Percentiles rank a stretch among this genome's conserved stretches.
These are phyloP conservation scores for Rhizopus sp. DNA, from an alignment of 371 early-diverging fungal genomes.

Conservation along the genomic window DNA sequence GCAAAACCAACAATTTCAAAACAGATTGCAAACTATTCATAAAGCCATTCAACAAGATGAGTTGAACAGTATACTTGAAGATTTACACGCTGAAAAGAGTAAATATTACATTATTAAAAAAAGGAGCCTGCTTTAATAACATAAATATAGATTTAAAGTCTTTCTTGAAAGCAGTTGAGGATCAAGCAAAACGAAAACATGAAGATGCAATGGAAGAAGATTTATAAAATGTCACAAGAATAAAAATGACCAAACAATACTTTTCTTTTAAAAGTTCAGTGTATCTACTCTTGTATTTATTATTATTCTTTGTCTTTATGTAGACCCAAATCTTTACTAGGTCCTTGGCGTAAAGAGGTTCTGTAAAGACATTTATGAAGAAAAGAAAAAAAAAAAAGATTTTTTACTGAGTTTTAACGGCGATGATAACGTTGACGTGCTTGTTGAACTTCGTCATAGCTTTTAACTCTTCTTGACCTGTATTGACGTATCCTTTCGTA, in stretches of 20 bases:
- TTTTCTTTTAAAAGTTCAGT: slow-evolving; percentile 10
- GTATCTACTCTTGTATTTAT: slow-evolving; percentile 21
- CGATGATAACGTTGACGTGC: not conserved
- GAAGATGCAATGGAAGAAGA: slow-evolving; percentile 48
- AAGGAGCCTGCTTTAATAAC: not conserved
- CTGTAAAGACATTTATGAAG: slow-evolving; percentile 18
- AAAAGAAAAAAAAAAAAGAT: slow-evolving; percentile 7
- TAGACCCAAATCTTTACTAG: slow-evolving; percentile 20
- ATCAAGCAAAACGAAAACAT: slow-evolving; percentile 55
- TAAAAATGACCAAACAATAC: slow-evolving; percentile 15
- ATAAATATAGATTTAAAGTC: slow-evolving; percentile 61
- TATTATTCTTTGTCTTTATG: slow-evolving; percentile 24
- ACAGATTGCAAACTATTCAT: slow-evolving; percentile 66
- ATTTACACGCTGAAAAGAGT: slow-evolving; percentile 41
- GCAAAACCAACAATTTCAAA: slow-evolving; percentile 70
- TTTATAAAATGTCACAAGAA: slow-evolving; percentile 13
- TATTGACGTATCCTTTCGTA: slow-evolving; percentile 43
- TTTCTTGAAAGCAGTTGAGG: slow-evolving; percentile 65
- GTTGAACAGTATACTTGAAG: slow-evolving; percentile 61
- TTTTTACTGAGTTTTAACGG: not conserved
- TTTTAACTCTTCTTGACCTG: slow-evolving; percentile 40
- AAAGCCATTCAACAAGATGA: slow-evolving; percentile 71
- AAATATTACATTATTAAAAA: not conserved
- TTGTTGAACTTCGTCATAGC: slow-evolving; percentile 23
- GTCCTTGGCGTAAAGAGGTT: slow-evolving; percentile 17